These are phyloP conservation scores for Hippophae tibetana DNA, from an alignment of 306 rosid genomes.

Conservation along the genomic window DNA sequence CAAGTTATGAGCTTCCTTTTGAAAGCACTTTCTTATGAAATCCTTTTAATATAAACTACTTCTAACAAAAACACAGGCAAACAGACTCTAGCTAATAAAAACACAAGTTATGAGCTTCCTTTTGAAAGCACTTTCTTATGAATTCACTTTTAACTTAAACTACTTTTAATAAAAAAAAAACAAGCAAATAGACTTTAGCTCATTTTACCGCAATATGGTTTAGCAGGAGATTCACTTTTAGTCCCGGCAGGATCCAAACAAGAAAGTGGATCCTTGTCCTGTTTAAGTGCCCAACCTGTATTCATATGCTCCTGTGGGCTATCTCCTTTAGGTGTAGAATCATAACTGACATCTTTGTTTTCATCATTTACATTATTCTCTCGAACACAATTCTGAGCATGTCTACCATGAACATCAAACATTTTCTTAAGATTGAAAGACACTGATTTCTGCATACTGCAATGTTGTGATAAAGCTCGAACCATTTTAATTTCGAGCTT, in stretches of 20 bases:
- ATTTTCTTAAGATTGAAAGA: conserved; percentile 60
- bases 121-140: too few species aligned
- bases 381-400: conserved; percentile 35
- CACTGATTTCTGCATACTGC: conserved; percentile 46
- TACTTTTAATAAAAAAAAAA: too few species aligned
- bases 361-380: conserved; percentile 36
- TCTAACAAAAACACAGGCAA: too few species aligned
- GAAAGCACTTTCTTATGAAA: too few species aligned
- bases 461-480: conserved; percentile 38
- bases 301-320: conserved; percentile 14
- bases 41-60: too few species aligned
- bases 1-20: too few species aligned
- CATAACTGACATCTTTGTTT: conserved; percentile 4
- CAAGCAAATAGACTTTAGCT: too few species aligned
- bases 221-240: conserved; percentile 18
- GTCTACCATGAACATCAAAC: conserved; percentile 53
- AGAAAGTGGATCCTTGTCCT: conserved; percentile 14
- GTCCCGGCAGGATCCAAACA: conserved; percentile 12
- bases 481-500: conserved; percentile 42
- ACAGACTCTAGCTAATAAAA: too few species aligned
- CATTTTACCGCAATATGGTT: conserved; percentile 32
- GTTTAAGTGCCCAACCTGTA: conserved; percentile 16
- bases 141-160: too few species aligned
- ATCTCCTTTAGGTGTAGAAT: conserved; percentile 2
- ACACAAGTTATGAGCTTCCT: too few species aligned